These are phyloP conservation scores for Hemileccinum rubropunctum DNA, from an alignment of 768 basidiomycete species.

Conservation along the genomic window DNA sequence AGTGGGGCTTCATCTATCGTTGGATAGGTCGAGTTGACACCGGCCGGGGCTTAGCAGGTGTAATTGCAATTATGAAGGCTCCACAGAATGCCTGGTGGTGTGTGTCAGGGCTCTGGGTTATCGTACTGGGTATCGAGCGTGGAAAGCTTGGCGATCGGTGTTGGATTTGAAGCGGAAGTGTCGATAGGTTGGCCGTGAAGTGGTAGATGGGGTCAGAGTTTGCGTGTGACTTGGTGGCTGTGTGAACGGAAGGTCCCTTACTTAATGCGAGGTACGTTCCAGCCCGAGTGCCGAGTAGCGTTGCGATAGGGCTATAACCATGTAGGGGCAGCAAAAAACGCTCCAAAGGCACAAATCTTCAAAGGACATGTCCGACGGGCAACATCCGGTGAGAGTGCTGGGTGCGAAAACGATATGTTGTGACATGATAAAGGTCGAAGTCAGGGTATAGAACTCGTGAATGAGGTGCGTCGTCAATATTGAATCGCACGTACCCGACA, in stretches of 20 bases:
- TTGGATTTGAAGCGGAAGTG: not conserved
- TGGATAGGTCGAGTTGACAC: not conserved
- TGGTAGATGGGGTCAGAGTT: not conserved
- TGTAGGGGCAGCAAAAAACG: not conserved
- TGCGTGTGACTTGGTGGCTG: no score
- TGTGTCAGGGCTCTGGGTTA: slow-evolving; percentile 10
- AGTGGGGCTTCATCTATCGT: not conserved
- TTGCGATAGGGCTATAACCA: not conserved
- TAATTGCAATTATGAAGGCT: slow-evolving; percentile 7
- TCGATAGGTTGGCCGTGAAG: no score
- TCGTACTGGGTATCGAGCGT: not conserved
- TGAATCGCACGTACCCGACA: not conserved
- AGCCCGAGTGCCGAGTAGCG: not conserved
- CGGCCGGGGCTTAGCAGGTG: not conserved
- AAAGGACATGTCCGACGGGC: no score
- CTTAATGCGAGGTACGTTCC: not conserved
- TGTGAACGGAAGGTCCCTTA: no score
- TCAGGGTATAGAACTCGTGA: not conserved
- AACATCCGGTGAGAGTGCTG: not conserved
- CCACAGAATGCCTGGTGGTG: not conserved
- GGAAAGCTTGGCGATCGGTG: slow-evolving; percentile 3
- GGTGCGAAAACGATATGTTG: not conserved
- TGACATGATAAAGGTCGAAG: not conserved
- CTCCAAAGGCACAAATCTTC: no score
- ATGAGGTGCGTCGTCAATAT: not conserved